These are phyloP conservation scores for Nemania sp. DNA, from an alignment of 2,329 filamentous ascomycete genomes.

Conservation along the genomic window DNA sequence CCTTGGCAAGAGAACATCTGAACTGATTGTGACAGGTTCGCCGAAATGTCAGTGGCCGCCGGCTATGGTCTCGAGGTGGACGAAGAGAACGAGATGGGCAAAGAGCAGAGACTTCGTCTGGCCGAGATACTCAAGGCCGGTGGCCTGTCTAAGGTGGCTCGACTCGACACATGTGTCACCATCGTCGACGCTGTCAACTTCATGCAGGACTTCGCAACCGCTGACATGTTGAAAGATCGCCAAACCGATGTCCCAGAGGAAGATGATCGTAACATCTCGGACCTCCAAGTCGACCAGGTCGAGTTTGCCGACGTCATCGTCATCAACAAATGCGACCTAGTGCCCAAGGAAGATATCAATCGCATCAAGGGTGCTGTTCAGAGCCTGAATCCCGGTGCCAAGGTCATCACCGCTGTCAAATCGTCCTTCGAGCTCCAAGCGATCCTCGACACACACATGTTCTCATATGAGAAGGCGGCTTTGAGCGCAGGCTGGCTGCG, in stretches of 20 bases:
- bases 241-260: constrained; percentile 64
- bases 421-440: constrained; percentile 58
- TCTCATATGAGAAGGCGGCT: constrained; percentile 67
- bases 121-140: constrained; percentile 50
- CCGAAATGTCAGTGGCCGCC: constrained; percentile 37
- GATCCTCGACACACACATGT: constrained; percentile 68
- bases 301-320: constrained; percentile 77
- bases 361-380: constrained; percentile 59
- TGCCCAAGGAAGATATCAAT: constrained; percentile 45
- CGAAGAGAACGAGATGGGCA: constrained; percentile 31
- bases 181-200: constrained; percentile 76
- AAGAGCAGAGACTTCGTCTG: constrained; percentile 32
- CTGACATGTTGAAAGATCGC: constrained; percentile 67
- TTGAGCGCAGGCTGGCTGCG: constrained; percentile 71
- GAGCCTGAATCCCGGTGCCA: constrained; percentile 69
- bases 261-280: constrained; percentile 74
- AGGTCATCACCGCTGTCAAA: constrained; percentile 63
- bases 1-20: constrained; percentile 68
- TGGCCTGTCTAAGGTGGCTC: constrained; percentile 67
- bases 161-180: constrained; percentile 72
- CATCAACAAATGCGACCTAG: constrained; percentile 71
- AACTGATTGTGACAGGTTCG: constrained; percentile 32
- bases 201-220: constrained; percentile 72
- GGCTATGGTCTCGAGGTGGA: constrained; percentile 39
- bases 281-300: constrained; percentile 77